Conservation (phyloP, 495 filamentous ascomycete species). For the Podospora pseudopauciseta region DNA sequence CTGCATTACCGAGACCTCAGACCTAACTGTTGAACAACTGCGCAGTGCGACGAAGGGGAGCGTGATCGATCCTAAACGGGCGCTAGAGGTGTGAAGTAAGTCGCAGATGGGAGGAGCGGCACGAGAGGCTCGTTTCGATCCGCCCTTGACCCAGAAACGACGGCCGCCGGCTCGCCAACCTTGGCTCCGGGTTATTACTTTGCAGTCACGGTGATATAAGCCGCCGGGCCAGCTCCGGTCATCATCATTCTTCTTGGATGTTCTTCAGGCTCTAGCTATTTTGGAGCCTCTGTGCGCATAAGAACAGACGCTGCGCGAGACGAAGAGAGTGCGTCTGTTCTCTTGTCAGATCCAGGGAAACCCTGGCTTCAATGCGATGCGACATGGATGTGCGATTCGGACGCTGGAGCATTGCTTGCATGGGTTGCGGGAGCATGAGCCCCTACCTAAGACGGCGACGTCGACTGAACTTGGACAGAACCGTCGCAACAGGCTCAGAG, state of each 20-base stretch:
- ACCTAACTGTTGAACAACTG: slow-evolving; percentile 19
- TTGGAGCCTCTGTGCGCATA: slow-evolving; percentile 30
- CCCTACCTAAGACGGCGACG: slow-evolving; percentile 18
- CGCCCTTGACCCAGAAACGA: slow-evolving; percentile 26
- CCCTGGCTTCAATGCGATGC: slow-evolving; percentile 26
- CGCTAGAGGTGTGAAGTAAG: slow-evolving; percentile 20
- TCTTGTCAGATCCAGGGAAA: slow-evolving; percentile 18
- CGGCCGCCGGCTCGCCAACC: slow-evolving; percentile 24
- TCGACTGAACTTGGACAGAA: slow-evolving; percentile 28
- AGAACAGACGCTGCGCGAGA: background rate
- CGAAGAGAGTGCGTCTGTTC: slow-evolving; percentile 24
- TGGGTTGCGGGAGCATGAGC: slow-evolving; percentile 24
- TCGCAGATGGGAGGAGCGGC: slow-evolving; percentile 17
- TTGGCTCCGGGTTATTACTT: slow-evolving; percentile 15
- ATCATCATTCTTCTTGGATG: slow-evolving; percentile 17
- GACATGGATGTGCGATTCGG: slow-evolving; percentile 20
- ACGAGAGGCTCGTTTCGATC: slow-evolving; percentile 32
- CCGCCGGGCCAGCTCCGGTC: slow-evolving; percentile 21
- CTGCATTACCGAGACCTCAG: slow-evolving; percentile 24
- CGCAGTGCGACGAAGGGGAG: slow-evolving; percentile 20
- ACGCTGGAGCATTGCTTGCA: slow-evolving; percentile 26
- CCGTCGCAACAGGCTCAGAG: slow-evolving; percentile 22
- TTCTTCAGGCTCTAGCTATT: slow-evolving; percentile 20
- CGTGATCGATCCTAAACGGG: background rate
- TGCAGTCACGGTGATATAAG: slow-evolving; percentile 28